Evolutionary conservation across 2,329 filamentous ascomycete genomes (phyloP), one percentile per base, ranked within the genome.

Genomic region (Colletotrichum tabaci): DNA sequence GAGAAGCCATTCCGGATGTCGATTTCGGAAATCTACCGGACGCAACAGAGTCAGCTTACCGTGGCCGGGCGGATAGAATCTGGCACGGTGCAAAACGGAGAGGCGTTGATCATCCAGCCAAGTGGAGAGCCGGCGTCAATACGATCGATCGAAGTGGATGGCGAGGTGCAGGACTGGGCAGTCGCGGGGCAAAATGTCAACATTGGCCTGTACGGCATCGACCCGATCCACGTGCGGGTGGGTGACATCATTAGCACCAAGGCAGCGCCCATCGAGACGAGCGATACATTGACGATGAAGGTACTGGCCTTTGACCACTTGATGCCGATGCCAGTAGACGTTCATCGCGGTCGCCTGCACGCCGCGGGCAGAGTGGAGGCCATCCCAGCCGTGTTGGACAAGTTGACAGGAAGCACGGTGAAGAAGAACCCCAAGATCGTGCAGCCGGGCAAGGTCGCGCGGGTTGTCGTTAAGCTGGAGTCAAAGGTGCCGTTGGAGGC

Each of bases 101-200:
- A 99, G 77, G 87, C 88, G 1, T 84, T 98, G 16, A 79, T 95
- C 6, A 89, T 94, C 2, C 92, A 97, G 80, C 96, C 96, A 0
- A 93, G 93, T 65, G 91, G 91, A 30, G 93, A 98, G 79, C 92
- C 89, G 47, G 95, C 94, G 1, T 91, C 90, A 61, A 88, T 98
- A 80, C 97, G 96, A 79, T 92, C 90, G 4, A 86, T 99, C 58
- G 92, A 96, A 79, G 88, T 95, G 12, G 92, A 96, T 78, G 88
- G 90, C 26, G 89, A 93, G 61, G 83, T 89, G 1, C 89, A 88
- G 15, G 95, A 98, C 71, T 99, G 95, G 94, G 94, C 94, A 0
- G 95, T 98, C 16, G 95, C 96, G 0, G 96, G 96, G 1, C 94
- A 98, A 78, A 97, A 96, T 71, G 90, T 94, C 18, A 92, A 91